These are phyloP conservation scores for Soucietia sequanensis DNA, from an alignment of 805 yeast genomes.

Conservation along the genomic window DNA sequence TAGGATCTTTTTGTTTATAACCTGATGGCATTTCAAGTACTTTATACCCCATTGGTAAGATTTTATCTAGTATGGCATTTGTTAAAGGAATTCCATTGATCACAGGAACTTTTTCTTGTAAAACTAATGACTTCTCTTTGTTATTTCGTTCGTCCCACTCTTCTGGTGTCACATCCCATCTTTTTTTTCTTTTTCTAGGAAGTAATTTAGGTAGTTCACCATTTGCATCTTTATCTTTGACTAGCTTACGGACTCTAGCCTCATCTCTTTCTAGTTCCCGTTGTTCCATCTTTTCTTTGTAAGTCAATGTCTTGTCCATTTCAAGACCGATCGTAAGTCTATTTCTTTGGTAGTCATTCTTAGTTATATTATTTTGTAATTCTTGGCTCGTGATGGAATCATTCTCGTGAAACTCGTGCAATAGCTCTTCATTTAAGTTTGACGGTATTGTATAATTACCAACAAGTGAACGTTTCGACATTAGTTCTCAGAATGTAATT, in stretches of 20 bases:
- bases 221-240: conserved; percentile 16
- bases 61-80: conserved; percentile 43
- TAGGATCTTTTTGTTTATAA: conserved; percentile 30
- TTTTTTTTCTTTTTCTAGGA: conserved; percentile 26
- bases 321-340: conserved; percentile 22
- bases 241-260: conserved; percentile 20
- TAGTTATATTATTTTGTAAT: conserved; percentile 14
- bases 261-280: conserved; percentile 41
- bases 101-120: conserved; percentile 20
- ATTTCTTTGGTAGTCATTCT: conserved; percentile 29
- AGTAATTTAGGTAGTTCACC: conserved; percentile 5
- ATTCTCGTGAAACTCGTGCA: conserved; percentile 18
- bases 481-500: too few relatives aligned
- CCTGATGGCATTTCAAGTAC: conserved; percentile 43
- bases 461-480: conserved; percentile 17
- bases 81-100: conserved; percentile 37
- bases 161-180: conserved; percentile 48
- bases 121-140: conserved; percentile 8
- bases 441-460: conserved; percentile 33
- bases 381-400: conserved; percentile 14
- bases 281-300: conserved; percentile 42
- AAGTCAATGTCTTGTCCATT: conserved; percentile 28
- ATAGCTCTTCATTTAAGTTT: conserved; percentile 24
- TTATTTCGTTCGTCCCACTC: conserved; percentile 20
- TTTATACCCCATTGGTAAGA: conserved; percentile 54